Evolutionary conservation across 2,329 filamentous ascomycete species (phyloP).

Genomic region (Chlorencoelia australis): DNA sequence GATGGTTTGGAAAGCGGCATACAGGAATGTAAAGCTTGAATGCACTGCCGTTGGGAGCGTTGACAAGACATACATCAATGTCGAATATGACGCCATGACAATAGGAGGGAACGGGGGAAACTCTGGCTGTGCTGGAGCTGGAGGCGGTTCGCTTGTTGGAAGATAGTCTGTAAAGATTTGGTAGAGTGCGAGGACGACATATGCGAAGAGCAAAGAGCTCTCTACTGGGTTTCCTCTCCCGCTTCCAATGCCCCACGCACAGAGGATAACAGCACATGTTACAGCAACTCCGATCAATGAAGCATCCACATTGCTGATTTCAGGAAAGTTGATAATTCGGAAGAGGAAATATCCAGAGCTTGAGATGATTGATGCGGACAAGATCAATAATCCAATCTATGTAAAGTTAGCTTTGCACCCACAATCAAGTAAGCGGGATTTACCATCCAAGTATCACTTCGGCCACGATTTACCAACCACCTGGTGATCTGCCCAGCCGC

Average conservation of each 20-base stretch:
- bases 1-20: conserved; percentile 88
- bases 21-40: conserved; percentile 75
- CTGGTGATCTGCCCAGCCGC: conserved; percentile 87
- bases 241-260: conserved; percentile 87
- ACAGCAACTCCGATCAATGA: conserved; percentile 87
- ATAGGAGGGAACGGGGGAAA: conserved; percentile 95
- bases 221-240: conserved; percentile 92
- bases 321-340: conserved; percentile 87
- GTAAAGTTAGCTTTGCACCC: conserved; percentile 9
- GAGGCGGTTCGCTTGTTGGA: conserved; percentile 51
- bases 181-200: conserved; percentile 96
- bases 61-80: conserved; percentile 72
- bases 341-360: conserved; percentile 94
- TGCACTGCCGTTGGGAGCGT: conserved; percentile 75
- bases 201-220: conserved; percentile 89
- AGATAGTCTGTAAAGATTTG: conserved; percentile 99
- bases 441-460: conserved; percentile 95
- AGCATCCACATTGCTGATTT: conserved; percentile 85
- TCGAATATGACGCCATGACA: conserved; percentile 97
- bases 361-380: conserved; percentile 85
- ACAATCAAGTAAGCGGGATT: conserved; percentile 27
- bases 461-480: conserved; percentile 87
- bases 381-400: conserved; percentile 76
- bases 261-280: conserved; percentile 85
- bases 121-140: conserved; percentile 58